Evolutionary conservation across 2,329 filamentous ascomycete species (phyloP), one percentile per base, ranked within the genome.

Genomic region (Fusarium duplospermum): DNA sequence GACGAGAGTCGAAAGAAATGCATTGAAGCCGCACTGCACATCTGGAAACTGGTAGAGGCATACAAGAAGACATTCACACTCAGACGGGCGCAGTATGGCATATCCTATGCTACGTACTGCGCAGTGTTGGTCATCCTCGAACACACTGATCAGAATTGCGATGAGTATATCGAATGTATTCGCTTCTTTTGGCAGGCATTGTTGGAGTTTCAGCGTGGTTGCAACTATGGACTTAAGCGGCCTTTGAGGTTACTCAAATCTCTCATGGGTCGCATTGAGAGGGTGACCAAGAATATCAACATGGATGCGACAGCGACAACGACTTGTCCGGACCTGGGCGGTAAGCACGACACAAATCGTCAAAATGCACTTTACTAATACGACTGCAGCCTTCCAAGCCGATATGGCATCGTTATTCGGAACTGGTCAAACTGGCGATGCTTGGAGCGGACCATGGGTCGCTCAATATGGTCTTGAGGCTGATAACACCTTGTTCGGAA

Each of bases 21-120:
- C 66, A 83, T 85, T 0, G 80, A 81, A 1, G 87, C 87, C 0
- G 87, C 87, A 0, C 80, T 81, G 11, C 81, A 81, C 16, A 88
- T 89, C 4, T 82, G 84, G 16, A 77, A 80, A 4, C 76, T 89
- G 0, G 73, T 89, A 0, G 81, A 83, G 22, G 79, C 81, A 6
- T 89, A 89, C 52, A 81, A 87, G 27, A 77, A 79, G 33, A 80
- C 83, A 0, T 89, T 87, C 45, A 85, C 84, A 1, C 81, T 88
- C 2, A 79, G 81, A 13, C 79, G 83, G 13, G 86, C 88, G 0
- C 88, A 88, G 0, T 89, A 89, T 64, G 78, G 89, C 1, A 84
- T 89, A 20, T 87, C 86, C 0, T 90, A 90, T 74, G 87, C 88
- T 0, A 88, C 86, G 0, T 90, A 89, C 66, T 61, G 58, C 10